These are phyloP conservation scores for Suillus lakei DNA, from an alignment of 768 basidiomycete genomes.

Conservation along the genomic window DNA sequence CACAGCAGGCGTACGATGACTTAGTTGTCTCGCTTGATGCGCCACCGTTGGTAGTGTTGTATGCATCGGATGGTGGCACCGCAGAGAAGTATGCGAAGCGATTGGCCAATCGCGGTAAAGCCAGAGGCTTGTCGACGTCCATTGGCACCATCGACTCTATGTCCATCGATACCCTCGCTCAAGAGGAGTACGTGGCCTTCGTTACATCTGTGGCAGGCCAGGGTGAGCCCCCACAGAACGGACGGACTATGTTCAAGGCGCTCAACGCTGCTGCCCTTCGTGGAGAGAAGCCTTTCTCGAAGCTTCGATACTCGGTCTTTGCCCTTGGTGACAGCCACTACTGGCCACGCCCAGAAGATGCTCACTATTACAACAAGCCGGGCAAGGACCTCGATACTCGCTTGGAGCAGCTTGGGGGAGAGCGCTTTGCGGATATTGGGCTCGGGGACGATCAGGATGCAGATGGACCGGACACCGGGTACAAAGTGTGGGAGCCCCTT, in stretches of 20 bases:
- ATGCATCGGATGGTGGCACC: slow-evolving; percentile 92
- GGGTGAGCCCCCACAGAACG: slow-evolving; percentile 98
- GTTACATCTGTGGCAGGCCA: slow-evolving; percentile 95
- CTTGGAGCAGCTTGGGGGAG: slow-evolving; percentile 78
- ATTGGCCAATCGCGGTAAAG: slow-evolving; percentile 79
- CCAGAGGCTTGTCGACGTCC: slow-evolving; percentile 79
- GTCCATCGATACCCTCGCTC: slow-evolving; percentile 70
- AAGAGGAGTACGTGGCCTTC: slow-evolving; percentile 80
- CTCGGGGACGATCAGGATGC: slow-evolving; percentile 98
- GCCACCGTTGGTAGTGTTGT: slow-evolving; percentile 87
- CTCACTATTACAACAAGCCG: slow-evolving; percentile 98
- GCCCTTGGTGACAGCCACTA: slow-evolving; percentile 99
- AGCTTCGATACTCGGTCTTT: slow-evolving; percentile 83
- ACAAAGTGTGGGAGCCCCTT: slow-evolving; percentile 92
- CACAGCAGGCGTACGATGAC: slow-evolving; percentile 82
- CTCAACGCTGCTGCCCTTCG: slow-evolving; percentile 63
- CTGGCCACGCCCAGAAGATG: slow-evolving; percentile 97
- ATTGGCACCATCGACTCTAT: slow-evolving; percentile 83
- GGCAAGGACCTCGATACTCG: slow-evolving; percentile 87
- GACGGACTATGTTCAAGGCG: slow-evolving; percentile 85
- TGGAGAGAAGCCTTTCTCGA: slow-evolving; percentile 59
- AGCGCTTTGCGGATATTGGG: slow-evolving; percentile 75
- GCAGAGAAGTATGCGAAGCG: slow-evolving; percentile 98
- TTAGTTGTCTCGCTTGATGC: slow-evolving; percentile 86
- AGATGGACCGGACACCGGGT: slow-evolving; percentile 94